Conservation (phyloP, 805 yeast species). For the Priceomyces medius region DNA sequence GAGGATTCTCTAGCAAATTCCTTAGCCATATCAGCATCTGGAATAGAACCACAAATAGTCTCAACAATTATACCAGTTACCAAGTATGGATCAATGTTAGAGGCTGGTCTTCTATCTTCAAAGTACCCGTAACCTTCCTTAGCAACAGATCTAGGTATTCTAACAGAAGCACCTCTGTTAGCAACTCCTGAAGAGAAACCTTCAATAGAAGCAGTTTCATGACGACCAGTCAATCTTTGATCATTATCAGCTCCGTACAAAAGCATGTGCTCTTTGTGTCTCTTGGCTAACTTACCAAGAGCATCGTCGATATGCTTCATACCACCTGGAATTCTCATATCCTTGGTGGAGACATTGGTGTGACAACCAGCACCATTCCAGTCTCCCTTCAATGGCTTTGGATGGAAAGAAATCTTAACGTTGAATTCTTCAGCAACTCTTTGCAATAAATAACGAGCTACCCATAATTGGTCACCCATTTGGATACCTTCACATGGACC, state of each 20-base stretch:
- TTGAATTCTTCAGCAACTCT: conserved; percentile 99
- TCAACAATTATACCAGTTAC: conserved; percentile 98
- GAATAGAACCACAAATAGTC: conserved; percentile 91
- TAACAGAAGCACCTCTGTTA: conserved; percentile 98
- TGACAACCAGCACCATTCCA: conserved; percentile 99
- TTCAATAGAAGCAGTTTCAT: conserved; percentile 95
- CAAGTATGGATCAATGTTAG: conserved; percentile 98
- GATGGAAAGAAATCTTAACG: conserved; percentile 97
- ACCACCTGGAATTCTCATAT: conserved; percentile 94
- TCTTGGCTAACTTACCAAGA: conserved; percentile 86
- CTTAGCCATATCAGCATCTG: conserved; percentile 92
- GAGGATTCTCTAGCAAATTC: conserved; percentile 75
- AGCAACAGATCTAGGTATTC: conserved; percentile 98
- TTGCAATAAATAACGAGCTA: conserved; percentile 87
- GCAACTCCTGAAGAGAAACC: conserved; percentile 96
- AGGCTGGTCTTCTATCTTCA: conserved; percentile 99
- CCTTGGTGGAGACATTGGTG: conserved; percentile 92
- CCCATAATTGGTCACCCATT: conserved; percentile 98
- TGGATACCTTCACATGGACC: conserved; percentile 95
- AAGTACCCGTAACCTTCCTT: conserved; percentile 98
- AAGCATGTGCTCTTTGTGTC: conserved; percentile 95
- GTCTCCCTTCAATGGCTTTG: conserved; percentile 97
- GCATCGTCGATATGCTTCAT: conserved; percentile 93
- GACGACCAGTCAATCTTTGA: conserved; percentile 94
- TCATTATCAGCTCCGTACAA: conserved; percentile 96